Evolutionary conservation across 495 filamentous ascomycete genomes (phyloP).

Genomic region (Xylaria curta): DNA sequence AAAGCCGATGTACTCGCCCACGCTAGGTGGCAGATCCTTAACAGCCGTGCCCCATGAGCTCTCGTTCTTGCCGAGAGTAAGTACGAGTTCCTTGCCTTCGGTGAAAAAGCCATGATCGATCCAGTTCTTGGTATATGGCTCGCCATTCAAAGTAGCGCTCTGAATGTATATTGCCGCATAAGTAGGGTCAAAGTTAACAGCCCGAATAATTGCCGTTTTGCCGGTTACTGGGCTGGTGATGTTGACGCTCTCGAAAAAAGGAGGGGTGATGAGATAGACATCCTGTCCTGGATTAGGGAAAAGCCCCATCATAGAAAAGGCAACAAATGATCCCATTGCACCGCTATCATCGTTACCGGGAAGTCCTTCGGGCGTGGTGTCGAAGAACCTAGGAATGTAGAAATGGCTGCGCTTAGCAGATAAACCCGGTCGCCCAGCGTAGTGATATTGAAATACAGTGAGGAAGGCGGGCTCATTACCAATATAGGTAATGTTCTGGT

Average conservation of each 20-base stretch:
- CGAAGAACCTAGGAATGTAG: constrained; percentile 72
- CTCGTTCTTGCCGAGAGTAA: constrained; percentile 68
- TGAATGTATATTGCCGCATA: constrained; percentile 73
- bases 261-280: constrained; percentile 74
- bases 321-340: constrained; percentile 74
- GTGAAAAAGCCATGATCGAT: constrained; percentile 77
- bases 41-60: constrained; percentile 71
- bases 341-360: constrained; percentile 78
- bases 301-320: constrained; percentile 73
- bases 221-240: constrained; percentile 67
- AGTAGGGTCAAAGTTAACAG: constrained; percentile 66
- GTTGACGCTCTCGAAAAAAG: constrained; percentile 69
- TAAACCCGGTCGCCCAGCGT: constrained; percentile 68
- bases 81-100: constrained; percentile 70
- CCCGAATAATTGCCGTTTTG: constrained; percentile 65
- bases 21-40: constrained; percentile 69
- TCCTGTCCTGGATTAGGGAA: constrained; percentile 79
- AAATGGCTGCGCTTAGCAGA: constrained; percentile 66
- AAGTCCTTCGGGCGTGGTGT: constrained; percentile 64
- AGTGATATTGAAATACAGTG: constrained; percentile 74
- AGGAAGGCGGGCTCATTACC: constrained; percentile 77
- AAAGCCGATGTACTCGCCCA: constrained; percentile 45
- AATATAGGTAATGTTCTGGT: constrained; percentile 69
- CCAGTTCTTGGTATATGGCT: constrained; percentile 72
- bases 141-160: constrained; percentile 70